Conservation (phyloP, 495 filamentous ascomycete genomes). For the Jackrogersella minutella region DNA sequence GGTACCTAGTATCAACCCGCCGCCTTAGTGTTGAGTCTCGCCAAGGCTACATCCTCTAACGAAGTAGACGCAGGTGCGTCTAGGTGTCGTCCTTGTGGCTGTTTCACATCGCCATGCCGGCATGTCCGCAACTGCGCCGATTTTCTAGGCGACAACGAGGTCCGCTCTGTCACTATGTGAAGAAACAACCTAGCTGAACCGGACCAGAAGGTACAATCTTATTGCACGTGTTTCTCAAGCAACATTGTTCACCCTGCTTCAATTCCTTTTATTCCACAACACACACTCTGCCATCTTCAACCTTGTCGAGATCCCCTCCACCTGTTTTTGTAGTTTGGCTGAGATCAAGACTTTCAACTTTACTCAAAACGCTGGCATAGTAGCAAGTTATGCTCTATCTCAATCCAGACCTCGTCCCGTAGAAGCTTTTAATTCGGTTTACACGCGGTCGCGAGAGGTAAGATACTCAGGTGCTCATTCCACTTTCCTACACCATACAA, state of each 20-base stretch:
- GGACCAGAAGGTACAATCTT: too few relatives aligned
- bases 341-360: neutral
- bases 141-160: neutral
- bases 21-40: too few relatives aligned
- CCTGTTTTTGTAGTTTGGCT: neutral
- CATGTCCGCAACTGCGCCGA: neutral
- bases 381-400: neutral
- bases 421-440: neutral
- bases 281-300: neutral
- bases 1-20: too few relatives aligned
- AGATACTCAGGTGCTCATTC: neutral
- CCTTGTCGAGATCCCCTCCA: neutral
- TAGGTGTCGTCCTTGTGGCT: neutral
- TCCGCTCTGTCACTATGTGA: neutral
- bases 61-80: neutral
- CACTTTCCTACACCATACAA: neutral
- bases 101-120: neutral
- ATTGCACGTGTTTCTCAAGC: neutral
- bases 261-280: neutral
- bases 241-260: neutral
- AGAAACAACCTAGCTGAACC: neutral
- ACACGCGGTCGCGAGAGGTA: neutral
- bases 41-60: too few relatives aligned
- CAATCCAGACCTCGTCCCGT: neutral
- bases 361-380: neutral